Conservation (phyloP, 1,284 basidiomycete genomes). For the Pholiota adiposa region DNA sequence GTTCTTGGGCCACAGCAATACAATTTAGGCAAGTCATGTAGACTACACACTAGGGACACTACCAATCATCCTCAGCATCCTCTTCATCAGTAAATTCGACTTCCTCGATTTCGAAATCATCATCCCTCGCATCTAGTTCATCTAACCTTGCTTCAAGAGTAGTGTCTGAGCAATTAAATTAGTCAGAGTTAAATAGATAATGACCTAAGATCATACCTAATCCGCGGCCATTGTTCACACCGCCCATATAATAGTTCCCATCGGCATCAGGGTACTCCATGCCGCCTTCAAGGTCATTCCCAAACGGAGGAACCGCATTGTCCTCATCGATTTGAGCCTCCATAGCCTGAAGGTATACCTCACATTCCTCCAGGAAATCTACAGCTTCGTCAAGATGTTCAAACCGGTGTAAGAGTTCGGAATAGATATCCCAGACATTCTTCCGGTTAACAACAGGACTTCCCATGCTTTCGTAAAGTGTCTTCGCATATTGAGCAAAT, state of each 20-base stretch:
- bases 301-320: not conserved
- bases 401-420: slow-evolving; percentile 12
- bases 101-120: not conserved
- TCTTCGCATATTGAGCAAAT: slow-evolving; percentile 22
- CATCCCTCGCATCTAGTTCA: not conserved
- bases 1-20: too few species aligned
- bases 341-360: not conserved
- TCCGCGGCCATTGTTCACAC: slow-evolving; percentile 20
- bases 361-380: slow-evolving; percentile 11
- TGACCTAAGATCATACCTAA: slow-evolving; percentile 9
- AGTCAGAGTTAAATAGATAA: not conserved
- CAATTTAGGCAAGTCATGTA: too few species aligned
- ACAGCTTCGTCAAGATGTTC: slow-evolving; percentile 13
- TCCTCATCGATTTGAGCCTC: not conserved
- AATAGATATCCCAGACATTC: slow-evolving; percentile 30
- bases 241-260: slow-evolving; percentile 21
- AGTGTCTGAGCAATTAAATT: too few species aligned
- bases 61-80: not conserved
- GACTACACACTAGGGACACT: too few species aligned
- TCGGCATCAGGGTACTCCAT: slow-evolving; percentile 5
- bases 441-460: slow-evolving; percentile 19
- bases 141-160: too few species aligned
- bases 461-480: slow-evolving; percentile 23
- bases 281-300: slow-evolving; percentile 13
- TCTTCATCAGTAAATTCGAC: not conserved